Conservation (phyloP, 1,139 yeast species). For the Kazachstania sp. region DNA sequence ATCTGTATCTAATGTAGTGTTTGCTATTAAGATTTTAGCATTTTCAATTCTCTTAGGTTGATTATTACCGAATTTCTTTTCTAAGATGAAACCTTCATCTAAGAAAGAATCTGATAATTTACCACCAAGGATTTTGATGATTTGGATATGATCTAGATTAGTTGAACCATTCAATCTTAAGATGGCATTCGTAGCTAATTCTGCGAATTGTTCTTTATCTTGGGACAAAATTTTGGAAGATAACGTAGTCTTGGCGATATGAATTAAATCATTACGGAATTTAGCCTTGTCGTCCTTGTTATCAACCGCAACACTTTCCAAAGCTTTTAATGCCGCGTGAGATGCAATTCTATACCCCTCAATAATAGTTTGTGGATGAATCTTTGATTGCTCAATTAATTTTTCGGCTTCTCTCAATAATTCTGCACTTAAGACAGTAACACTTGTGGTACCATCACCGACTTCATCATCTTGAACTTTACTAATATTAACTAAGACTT, state of each 20-base stretch:
- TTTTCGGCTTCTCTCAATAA: conserved; percentile 91
- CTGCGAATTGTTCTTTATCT: conserved; percentile 82
- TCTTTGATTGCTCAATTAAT: conserved; percentile 75
- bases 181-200: conserved; percentile 90
- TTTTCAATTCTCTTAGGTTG: conserved; percentile 82
- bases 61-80: conserved; percentile 85
- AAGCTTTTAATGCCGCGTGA: conserved; percentile 70
- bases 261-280: conserved; percentile 69
- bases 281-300: conserved; percentile 51
- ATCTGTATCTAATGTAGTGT: conserved; percentile 95
- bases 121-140: conserved; percentile 91
- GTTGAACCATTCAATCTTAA: conserved; percentile 87
- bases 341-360: conserved; percentile 92
- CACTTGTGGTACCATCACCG: conserved; percentile 99
- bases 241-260: conserved; percentile 87
- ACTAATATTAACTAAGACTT: conserved; percentile 88
- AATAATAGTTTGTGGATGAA: conserved; percentile 95
- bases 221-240: conserved; percentile 92
- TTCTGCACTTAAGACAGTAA: conserved; percentile 87
- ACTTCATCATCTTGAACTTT: conserved; percentile 98
- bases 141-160: conserved; percentile 89
- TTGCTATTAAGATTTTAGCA: conserved; percentile 84
- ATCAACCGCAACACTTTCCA: conserved; percentile 71
- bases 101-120: conserved; percentile 83
- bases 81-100: conserved; percentile 91